phyloP scores from a whole-genome alignment of 768 basidiomycete species.

The Scleroderma citrinum region DNA sequence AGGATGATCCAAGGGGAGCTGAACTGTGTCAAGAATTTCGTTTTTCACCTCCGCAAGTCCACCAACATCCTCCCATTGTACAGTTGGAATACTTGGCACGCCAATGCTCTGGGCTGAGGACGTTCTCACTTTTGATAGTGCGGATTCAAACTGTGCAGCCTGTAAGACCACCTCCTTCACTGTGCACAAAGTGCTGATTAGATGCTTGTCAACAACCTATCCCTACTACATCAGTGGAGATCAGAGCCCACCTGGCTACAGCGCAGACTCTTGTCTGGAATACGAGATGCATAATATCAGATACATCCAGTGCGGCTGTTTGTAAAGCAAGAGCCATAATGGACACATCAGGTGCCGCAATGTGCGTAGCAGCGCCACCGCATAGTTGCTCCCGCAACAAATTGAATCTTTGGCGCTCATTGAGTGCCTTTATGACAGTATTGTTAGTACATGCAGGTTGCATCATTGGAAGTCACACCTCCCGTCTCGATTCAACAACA shows the following conservation, averaged over 20 bases:
- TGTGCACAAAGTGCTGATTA: slow-evolving; percentile 1
- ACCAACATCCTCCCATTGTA: slow-evolving; percentile 97
- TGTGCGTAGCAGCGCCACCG: slow-evolving; percentile 22
- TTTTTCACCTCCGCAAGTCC: slow-evolving; percentile 82
- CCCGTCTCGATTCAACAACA: slow-evolving; percentile 77
- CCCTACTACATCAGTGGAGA: neutral
- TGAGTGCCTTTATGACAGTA: slow-evolving; percentile 56
- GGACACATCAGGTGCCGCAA: slow-evolving; percentile 72
- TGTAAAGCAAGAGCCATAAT: slow-evolving; percentile 69
- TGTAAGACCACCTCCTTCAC: slow-evolving; percentile 14
- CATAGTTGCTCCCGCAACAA: slow-evolving; percentile 44
- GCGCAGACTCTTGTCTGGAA: slow-evolving; percentile 51
- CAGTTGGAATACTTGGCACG: slow-evolving; percentile 93
- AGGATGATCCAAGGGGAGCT: slow-evolving; percentile 84
- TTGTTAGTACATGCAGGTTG: neutral
- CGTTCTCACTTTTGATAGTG: slow-evolving; percentile 64
- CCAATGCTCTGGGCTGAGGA: slow-evolving; percentile 91
- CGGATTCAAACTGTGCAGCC: slow-evolving; percentile 63
- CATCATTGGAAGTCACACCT: slow-evolving; percentile 40
- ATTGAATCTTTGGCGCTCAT: slow-evolving; percentile 63
- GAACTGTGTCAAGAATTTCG: slow-evolving; percentile 94
- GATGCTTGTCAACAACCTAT: neutral
- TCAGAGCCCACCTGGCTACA: slow-evolving; percentile 12
- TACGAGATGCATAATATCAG: slow-evolving; percentile 71
- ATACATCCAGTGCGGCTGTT: slow-evolving; percentile 85